Evolutionary conservation across 495 filamentous ascomycete genomes (phyloP), one percentile per base, ranked within the genome.

Genomic region (Copromyces sp.): DNA sequence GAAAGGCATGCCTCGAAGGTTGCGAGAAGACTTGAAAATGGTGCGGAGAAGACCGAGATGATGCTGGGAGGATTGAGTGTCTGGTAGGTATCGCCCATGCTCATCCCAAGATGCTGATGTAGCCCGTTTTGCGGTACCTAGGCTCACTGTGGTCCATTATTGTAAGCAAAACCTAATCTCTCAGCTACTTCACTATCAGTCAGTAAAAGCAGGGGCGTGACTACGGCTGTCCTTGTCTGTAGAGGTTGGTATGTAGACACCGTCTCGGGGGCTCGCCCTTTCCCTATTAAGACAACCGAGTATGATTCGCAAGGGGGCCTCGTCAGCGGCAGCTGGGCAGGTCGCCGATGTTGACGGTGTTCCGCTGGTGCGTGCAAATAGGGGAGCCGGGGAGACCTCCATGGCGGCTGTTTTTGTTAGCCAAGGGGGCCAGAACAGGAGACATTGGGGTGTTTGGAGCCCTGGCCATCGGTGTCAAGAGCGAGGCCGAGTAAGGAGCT

Each of bases 311-410:
- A 71, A 61, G 45, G 77, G 75, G 69, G 11, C 7, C 72, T 72
- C 72, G 39, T 44, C 40, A 65, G 42, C 41, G 68, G 42, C 38
- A 39, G 37, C 69, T 40, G 53, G 68, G 68, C 69, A 74, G 77
- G 77, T 78, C 77, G 75, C 74, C 77, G 77, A 78, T 73, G 32
- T 73, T 61, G 45, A 75, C 39, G 40, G 44, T 68, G 68, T 53
- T 71, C 59, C 29, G 53, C 29, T 35, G 53, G 53, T 61, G 53
- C 53, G 53, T 61, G 53, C 53, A 61, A 61, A 17, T 65, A 65
- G 53, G 53, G 53, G 53, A 65, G 32, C 53, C 53, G 53, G 53
- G 53, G 29, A 65, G 24, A 68, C 47, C 9, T 38, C 70, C 70
- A 72, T 41, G 39, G 39, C 35, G 35, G n/a, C 24, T 68, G 47